Base-by-base conservation (phyloP, 2,329 filamentous ascomycete species). In the Aciculosporium take region DNA sequence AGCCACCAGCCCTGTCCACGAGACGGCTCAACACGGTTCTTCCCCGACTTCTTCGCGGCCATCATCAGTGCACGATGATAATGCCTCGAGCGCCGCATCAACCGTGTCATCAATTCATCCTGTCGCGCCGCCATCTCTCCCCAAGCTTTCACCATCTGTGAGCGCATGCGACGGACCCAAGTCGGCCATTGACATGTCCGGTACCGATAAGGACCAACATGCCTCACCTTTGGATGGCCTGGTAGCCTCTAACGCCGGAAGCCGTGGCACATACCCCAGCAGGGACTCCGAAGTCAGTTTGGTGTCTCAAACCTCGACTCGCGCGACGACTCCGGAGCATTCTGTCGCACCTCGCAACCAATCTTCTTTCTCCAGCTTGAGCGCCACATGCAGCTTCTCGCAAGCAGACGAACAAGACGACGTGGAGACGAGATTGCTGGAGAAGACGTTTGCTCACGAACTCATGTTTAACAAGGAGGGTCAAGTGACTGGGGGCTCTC, bases 381-480 rank as follows among this genome's bases (percentile, higher is more conserved):
- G 81, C 63, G 65, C 74, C 13, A 64, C 75, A 3, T 78, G 69
- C 46, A 82, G 79, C 55, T 75, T 75, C 0, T 71, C 74, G 1
- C 65, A 76, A n/a, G 76, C 71, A 4, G 86, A 93, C 42, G 85
- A 89, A 44, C 68, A 73, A 10, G 79, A 85, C 28, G 87, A 94
- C 37, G 76, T 81, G 1, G 89, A 94, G 57, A 81, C 76, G 4
- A 81, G 81, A 53, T 67, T 95, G n/a, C 67, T 94, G n/a, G 84
- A 88, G 56, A 93, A 83, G 62, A 94, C 88, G 0, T 95, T 76
- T 54, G 85, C 86, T 0, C 84, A 95, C 54, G 89, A 98, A 56
- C 71, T 98, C 37, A 79, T 94, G 54, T 82, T 84, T 58, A 95
- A 93, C 65, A 93, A 93, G 59, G 89, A 96, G 50, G 88, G 89